Base-by-base conservation (phyloP, 2,329 filamentous ascomycete genomes). In the Xylariaceae sp. region DNA sequence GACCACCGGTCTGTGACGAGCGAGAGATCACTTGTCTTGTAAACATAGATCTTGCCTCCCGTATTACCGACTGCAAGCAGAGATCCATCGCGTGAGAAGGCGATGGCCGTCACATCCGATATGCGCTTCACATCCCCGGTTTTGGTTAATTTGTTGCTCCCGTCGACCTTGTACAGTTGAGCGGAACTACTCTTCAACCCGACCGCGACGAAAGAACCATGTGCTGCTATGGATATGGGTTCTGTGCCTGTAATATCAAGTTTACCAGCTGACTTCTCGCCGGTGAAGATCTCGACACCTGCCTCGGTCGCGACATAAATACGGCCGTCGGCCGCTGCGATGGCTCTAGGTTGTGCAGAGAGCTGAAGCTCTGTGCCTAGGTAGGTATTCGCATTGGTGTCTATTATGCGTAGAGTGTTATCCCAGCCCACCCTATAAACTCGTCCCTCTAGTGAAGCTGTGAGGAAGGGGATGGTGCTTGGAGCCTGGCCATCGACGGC, bases 371-470 rank as follows among this genome's bases (percentile, higher is more conserved):
- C 73, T 40, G 76, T 75, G 44, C 86, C 88, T 5, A 83, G 76
- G 64, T 94, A 96, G 0, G 83, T 87, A 59, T 82, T 85, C 42
- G 84, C 80, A 1, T 82, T 76, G 47, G 85, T 76, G 54, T 95
- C 90, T 27, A 94, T 76, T 35, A 80, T 85, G 51, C 90, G 85
- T 27, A 97, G 74, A 1, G 85, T 89, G 65, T 98, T 93, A 62
- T 98, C 93, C 93, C 92, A 98, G 52, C 85, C 91, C 42, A 92
- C 86, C 59, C 85, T 92, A 69, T 88, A 91, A n/a, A 89, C 80
- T 54, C 82, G 77, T 25, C 82, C 78, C 2, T 73, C 63, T 6
- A 72, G 72, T n/a, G n/a, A n/a, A n/a, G n/a, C n/a, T n/a, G n/a
- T n/a, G n/a, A n/a, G n/a, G n/a, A n/a, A n/a, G n/a, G n/a, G n/a